Base-by-base conservation (phyloP, 176 grass and related monocot species). In the Musa troglodytarum region DNA sequence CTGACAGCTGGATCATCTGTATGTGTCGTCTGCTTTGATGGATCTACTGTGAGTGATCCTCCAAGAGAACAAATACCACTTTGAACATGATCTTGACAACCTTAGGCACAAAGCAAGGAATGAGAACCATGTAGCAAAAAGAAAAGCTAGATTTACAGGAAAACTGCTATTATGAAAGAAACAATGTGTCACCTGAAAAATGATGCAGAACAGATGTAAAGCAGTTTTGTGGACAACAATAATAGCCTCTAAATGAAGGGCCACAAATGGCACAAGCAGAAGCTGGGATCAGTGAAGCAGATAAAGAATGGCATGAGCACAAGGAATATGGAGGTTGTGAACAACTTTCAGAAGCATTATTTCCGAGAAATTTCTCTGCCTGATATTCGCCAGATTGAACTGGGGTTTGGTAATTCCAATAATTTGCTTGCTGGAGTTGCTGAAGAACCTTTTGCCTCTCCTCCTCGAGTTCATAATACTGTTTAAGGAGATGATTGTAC, bases 381-480 rank as follows among this genome's bases (percentile, higher is more conserved):
- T 89, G 82, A 52, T 55, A 65, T 57, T 66, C 68, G 52, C 76
- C 80, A 81, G 84, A 77, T 85, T 85, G 75, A 68, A 51, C 74
- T 53, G 79, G 70, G 49, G 9, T 76, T 88, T 90, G 78, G 78
- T 84, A 78, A 82, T 83, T 87, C 73, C 77, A 90, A 70, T 92
- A 92, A 81, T 78, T 88, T 43, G 83, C 59, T 67, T 92, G 83
- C 57, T 92, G 82, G 68, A 96, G 79, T 66, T 96, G 89, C 76
- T 90, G 83, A 54, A 96, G 85, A 88, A 92, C 62, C 53, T 83
- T 80, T 66, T 79, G 87, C 79, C 87, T 89, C 71, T 96, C 74
- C 57, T 84, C 87, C 66, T 92, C 93, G 77, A 96, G 87, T 74
- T 96, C 87, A 53, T 88, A 92, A 29, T 92, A 96, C 57, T 84